Evolutionary conservation across 2,329 filamentous ascomycete genomes (phyloP).

Genomic region (Helotiales sp.): DNA sequence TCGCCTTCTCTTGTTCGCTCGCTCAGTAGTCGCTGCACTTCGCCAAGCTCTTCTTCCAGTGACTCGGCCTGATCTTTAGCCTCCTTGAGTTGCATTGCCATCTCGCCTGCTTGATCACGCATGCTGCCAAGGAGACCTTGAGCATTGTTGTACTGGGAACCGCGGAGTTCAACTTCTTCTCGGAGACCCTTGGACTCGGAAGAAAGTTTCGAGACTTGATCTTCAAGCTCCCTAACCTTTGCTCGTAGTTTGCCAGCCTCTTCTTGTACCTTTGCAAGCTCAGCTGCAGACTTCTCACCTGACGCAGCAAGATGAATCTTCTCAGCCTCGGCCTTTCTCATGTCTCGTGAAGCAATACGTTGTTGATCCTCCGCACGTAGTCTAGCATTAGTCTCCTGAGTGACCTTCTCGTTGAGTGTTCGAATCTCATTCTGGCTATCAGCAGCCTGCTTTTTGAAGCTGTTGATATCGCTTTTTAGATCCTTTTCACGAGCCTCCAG

Average conservation of each 20-base stretch:
- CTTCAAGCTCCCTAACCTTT: conserved; percentile 67
- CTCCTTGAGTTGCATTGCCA: conserved; percentile 90
- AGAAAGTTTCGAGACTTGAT: conserved; percentile 66
- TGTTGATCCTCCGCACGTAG: conserved; percentile 78
- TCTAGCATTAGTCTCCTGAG: conserved; percentile 70
- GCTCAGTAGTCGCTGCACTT: conserved; percentile 80
- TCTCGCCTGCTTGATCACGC: conserved; percentile 87
- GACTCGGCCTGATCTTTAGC: conserved; percentile 78
- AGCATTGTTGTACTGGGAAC: conserved; percentile 80
- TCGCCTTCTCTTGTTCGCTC: conserved; percentile 91
- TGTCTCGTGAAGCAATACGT: conserved; percentile 70
- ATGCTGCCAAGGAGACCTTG: conserved; percentile 87
- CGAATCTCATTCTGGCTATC: conserved; percentile 80
- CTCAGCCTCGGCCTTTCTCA: conserved; percentile 75
- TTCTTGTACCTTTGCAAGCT: conserved; percentile 71
- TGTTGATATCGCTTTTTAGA: conserved; percentile 70
- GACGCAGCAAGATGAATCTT: conserved; percentile 75
- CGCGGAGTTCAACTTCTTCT: conserved; percentile 82
- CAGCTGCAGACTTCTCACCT: conserved; percentile 68
- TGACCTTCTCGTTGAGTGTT: conserved; percentile 74
- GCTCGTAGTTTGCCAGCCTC: conserved; percentile 69
- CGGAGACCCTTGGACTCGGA: conserved; percentile 67
- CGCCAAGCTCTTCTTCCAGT: conserved; percentile 87
- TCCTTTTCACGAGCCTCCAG: conserved; percentile 84
- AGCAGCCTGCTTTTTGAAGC: conserved; percentile 66